phyloP scores from a whole-genome alignment of 768 basidiomycete species.

The Tubosaeta brunneosetosa region DNA sequence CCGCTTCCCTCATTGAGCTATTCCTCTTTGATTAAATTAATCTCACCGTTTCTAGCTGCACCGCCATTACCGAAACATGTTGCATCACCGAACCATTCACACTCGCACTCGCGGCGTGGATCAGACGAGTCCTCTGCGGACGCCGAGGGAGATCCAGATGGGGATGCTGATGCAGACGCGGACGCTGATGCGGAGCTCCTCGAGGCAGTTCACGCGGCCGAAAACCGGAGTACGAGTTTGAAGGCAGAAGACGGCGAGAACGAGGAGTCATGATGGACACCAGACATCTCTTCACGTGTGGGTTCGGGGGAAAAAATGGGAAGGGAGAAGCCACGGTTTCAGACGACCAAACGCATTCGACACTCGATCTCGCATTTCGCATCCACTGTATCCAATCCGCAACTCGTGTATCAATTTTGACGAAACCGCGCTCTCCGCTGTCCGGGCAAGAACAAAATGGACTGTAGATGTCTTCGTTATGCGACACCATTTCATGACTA shows the following conservation, averaged over 20 bases:
- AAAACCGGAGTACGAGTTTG: conserved; percentile 36
- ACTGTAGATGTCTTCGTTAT: too few relatives aligned
- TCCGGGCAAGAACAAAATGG: too few relatives aligned
- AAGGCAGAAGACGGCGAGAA: conserved; percentile 26
- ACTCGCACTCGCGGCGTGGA: conserved; percentile 22
- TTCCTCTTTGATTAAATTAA: conserved; percentile 4
- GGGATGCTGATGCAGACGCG: conserved; percentile 35
- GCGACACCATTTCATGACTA: too few relatives aligned
- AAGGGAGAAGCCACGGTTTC: too few relatives aligned
- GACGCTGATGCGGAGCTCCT: conserved; percentile 39
- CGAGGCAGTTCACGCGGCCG: conserved; percentile 50
- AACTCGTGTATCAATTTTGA: too few relatives aligned
- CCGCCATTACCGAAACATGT: conserved; percentile 20
- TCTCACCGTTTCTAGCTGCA: conserved; percentile 10
- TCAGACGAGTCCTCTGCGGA: conserved; percentile 28
- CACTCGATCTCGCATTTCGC: too few relatives aligned
- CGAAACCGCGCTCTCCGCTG: too few relatives aligned
- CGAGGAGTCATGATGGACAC: conserved; percentile 12
- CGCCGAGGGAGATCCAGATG: conserved; percentile 33
- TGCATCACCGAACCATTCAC: conserved; percentile 23
- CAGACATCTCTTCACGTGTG: too few relatives aligned
- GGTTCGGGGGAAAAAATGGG: too few relatives aligned
- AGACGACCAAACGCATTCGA: too few relatives aligned
- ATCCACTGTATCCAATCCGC: too few relatives aligned
- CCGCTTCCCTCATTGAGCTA: not conserved